phyloP scores from a whole-genome alignment of 768 basidiomycete genomes.

The Paxillus involutus region DNA sequence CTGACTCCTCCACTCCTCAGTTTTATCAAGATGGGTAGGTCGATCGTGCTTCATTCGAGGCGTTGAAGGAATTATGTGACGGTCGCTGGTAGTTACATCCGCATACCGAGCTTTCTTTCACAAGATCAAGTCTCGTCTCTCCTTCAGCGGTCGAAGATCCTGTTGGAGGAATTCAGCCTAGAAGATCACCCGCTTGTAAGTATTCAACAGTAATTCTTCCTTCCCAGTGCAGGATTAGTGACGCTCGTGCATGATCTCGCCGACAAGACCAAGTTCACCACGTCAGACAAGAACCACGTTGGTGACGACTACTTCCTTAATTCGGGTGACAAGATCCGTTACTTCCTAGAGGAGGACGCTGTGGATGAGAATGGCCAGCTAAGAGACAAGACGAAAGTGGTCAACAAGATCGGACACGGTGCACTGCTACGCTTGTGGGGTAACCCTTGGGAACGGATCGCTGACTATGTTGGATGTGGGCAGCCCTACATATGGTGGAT shows the following conservation, averaged over 20 bases:
- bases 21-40: constrained; percentile 61
- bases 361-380: constrained; percentile 70
- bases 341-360: constrained; percentile 91
- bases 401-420: constrained; percentile 98
- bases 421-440: neutral
- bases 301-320: constrained; percentile 93
- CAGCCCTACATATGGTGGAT: constrained; percentile 85
- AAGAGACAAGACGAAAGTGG: constrained; percentile 68
- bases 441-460: neutral
- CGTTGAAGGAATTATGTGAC: neutral
- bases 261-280: constrained; percentile 85
- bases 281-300: constrained; percentile 68
- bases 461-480: no score
- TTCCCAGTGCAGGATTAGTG: neutral
- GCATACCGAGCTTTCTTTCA: constrained; percentile 72
- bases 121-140: constrained; percentile 59
- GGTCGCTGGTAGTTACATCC: constrained; percentile 59
- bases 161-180: constrained; percentile 77
- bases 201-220: neutral
- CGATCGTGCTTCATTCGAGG: neutral
- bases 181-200: constrained; percentile 79
- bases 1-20: constrained; percentile 28
- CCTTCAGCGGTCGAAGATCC: constrained; percentile 65
- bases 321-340: constrained; percentile 94
- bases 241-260: neutral